These are phyloP conservation scores for Asterella californica DNA, from an alignment of 225 moss, liverwort and hornwort species.

Conservation along the genomic window DNA sequence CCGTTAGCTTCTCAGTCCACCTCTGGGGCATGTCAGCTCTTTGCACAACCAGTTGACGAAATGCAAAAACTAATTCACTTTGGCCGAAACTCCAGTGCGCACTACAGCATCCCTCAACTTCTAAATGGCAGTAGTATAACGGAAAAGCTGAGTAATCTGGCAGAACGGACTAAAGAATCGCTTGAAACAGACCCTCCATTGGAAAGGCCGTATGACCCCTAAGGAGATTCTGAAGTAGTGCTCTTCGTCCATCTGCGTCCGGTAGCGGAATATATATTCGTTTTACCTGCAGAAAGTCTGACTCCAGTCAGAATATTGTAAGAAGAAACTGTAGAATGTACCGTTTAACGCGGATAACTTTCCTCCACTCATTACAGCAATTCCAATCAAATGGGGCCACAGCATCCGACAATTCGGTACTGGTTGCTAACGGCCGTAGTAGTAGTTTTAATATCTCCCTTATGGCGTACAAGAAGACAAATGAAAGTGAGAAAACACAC, in stretches of 20 bases:
- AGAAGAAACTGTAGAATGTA: no score
- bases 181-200: conserved; percentile 46
- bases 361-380: no score
- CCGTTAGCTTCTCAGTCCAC: background rate
- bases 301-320: background rate
- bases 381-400: no score
- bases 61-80: background rate
- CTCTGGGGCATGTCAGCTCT: background rate
- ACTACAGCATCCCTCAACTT: no score
- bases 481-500: no score
- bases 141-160: background rate
- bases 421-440: no score
- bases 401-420: no score
- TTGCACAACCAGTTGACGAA: background rate
- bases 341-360: no score
- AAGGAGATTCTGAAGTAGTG: conserved; percentile 66
- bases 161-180: background rate
- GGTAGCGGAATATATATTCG: conserved; percentile 92
- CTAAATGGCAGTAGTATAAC: no score
- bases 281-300: conserved; percentile 52
- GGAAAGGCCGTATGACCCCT: conserved; percentile 80
- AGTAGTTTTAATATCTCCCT: no score
- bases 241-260: conserved; percentile 71
- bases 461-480: no score
- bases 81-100: no score